Evolutionary conservation across 192 early-diverging fungal species (phyloP).

Genomic region (Podila minutissima): DNA sequence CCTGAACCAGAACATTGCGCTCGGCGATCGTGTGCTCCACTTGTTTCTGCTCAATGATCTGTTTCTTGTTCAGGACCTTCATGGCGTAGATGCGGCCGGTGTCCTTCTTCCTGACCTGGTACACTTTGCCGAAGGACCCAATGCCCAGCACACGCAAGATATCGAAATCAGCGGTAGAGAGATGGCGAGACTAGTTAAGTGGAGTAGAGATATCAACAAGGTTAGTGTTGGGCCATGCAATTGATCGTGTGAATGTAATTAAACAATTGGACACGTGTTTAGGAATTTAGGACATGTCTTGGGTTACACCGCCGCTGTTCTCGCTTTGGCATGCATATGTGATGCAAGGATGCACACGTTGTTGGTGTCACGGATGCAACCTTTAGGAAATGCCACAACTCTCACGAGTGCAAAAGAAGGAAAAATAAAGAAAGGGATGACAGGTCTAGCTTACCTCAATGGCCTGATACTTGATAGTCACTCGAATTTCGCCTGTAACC

Average conservation of each 20-base stretch:
- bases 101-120: conserved; percentile 82
- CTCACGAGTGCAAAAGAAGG: background rate
- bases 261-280: background rate
- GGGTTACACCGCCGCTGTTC: background rate
- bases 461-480: conserved; percentile 54
- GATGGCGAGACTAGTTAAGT: conserved; percentile 36
- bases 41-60: conserved; percentile 78
- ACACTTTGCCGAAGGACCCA: conserved; percentile 85
- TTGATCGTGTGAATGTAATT: background rate
- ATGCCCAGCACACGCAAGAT: conserved; percentile 80
- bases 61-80: conserved; percentile 82
- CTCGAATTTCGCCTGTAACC: conserved; percentile 57
- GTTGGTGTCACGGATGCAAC: no score
- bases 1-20: conserved; percentile 78
- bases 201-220: conserved; percentile 5
- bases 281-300: no score
- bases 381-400: no score
- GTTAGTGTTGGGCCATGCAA: background rate
- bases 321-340: no score
- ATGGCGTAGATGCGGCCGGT: conserved; percentile 85
- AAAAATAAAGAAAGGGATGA: no score
- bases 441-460: conserved; percentile 24
- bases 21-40: conserved; percentile 81
- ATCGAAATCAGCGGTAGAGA: conserved; percentile 66
- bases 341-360: no score